These are phyloP conservation scores for Phyllostachys edulis DNA, from an alignment of 176 grass and related monocot genomes.

Conservation along the genomic window DNA sequence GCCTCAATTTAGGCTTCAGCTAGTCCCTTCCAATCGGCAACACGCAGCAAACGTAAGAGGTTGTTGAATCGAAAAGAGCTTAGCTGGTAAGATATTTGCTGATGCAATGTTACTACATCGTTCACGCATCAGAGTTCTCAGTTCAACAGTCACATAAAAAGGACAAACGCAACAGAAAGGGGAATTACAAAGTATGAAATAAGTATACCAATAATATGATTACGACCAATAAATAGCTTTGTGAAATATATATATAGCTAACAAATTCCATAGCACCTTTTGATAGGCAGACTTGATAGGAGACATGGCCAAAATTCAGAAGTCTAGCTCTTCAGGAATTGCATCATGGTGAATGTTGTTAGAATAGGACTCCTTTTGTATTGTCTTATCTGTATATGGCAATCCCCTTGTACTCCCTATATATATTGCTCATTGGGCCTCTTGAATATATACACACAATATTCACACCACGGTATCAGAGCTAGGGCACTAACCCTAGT, in stretches of 20 bases:
- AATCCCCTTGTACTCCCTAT: too few species aligned
- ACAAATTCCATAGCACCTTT: not conserved
- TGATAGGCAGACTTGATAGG: not conserved
- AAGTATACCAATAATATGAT: not conserved
- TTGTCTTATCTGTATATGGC: too few species aligned
- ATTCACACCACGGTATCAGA: too few species aligned
- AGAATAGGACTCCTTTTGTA: too few species aligned
- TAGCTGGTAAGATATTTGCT: slow-evolving; percentile 39
- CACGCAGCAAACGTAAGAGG: slow-evolving; percentile 4
- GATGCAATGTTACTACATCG: slow-evolving; percentile 13
- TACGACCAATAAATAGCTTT: not conserved
- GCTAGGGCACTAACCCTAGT: too few species aligned
- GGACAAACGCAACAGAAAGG: not conserved
- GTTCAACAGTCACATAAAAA: slow-evolving; percentile 4
- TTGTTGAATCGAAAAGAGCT: slow-evolving; percentile 23
- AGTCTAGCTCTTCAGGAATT: not conserved
- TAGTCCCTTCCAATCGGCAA: slow-evolving; percentile 16
- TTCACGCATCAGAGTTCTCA: slow-evolving; percentile 16
- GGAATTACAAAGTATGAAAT: not conserved
- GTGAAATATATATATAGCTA: not conserved
- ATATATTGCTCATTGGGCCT: too few species aligned
- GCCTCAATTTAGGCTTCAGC: not conserved
- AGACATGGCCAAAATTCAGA: not conserved
- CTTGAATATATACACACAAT: too few species aligned
- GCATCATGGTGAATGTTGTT: not conserved